Evolutionary conservation across 169 alveolate genomes (phyloP).

Genomic region (Plasmodium fragile): DNA sequence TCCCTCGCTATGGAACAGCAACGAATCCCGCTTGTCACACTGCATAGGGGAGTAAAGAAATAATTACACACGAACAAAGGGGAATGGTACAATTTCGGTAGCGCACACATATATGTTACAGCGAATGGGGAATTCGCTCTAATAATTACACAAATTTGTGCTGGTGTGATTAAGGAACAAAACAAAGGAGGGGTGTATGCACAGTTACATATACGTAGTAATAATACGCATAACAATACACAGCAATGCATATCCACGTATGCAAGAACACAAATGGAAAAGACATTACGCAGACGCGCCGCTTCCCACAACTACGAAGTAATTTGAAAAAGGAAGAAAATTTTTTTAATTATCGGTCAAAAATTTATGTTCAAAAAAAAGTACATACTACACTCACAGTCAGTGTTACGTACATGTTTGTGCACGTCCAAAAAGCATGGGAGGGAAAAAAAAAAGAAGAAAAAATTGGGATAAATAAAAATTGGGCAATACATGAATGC

Average conservation of each 20-base stretch:
- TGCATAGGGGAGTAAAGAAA: neutral
- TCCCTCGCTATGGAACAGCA: neutral
- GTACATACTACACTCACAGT: neutral
- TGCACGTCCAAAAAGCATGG: neutral
- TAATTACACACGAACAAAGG: neutral
- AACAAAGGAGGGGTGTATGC: neutral
- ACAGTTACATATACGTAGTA: neutral
- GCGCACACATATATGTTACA: neutral
- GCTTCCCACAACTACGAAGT: neutral
- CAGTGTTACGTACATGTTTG: constrained; percentile 3
- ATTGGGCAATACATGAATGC: neutral
- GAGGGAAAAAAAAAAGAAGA: neutral
- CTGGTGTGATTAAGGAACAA: neutral
- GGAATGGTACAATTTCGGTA: neutral
- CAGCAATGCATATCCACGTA: neutral
- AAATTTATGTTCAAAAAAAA: neutral
- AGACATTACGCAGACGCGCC: neutral
- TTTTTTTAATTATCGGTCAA: neutral
- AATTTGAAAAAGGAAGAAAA: neutral
- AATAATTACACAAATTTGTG: neutral
- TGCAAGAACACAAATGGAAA: neutral
- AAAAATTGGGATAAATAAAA: neutral
- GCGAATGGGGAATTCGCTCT: neutral
- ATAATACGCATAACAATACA: neutral
- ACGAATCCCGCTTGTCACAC: neutral